phyloP scores from a whole-genome alignment of 2,329 filamentous ascomycete genomes.

The Juglanconis juglandina region DNA sequence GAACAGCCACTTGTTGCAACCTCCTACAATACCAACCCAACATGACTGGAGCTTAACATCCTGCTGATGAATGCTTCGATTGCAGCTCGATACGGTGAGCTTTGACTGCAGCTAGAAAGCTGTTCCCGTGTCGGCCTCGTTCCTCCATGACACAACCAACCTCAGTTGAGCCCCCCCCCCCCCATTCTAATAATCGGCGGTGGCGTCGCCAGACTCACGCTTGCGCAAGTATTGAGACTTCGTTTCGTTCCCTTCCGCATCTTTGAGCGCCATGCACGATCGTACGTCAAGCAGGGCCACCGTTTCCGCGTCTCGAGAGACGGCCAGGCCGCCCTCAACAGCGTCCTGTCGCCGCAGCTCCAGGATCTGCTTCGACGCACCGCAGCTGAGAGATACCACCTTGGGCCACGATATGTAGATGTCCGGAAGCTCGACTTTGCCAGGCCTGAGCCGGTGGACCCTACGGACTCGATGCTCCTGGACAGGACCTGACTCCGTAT shows the following conservation, averaged over 20 bases:
- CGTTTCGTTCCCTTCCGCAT: slow-evolving; percentile 28
- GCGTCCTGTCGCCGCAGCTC: slow-evolving; percentile 25
- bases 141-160: slow-evolving; percentile 1
- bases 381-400: slow-evolving; percentile 19
- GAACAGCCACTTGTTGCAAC: neutral
- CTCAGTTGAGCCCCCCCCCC: neutral
- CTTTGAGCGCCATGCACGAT: slow-evolving; percentile 26
- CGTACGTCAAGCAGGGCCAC: slow-evolving; percentile 25
- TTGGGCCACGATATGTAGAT: slow-evolving; percentile 28
- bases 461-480: slow-evolving; percentile 21
- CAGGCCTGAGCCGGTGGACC: slow-evolving; percentile 17
- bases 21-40: neutral
- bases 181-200: slow-evolving; percentile 39
- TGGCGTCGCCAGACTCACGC: slow-evolving; percentile 40
- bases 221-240: slow-evolving; percentile 31
- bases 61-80: neutral
- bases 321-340: slow-evolving; percentile 23
- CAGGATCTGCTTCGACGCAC: slow-evolving; percentile 22
- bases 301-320: slow-evolving; percentile 29
- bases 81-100: neutral
- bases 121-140: neutral
- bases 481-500: slow-evolving; percentile 30
- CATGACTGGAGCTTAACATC: neutral
- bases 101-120: neutral
- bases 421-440: slow-evolving; percentile 23